Base-by-base conservation (phyloP, 208 protist genomes). In the Leishmania aethiopica region DNA sequence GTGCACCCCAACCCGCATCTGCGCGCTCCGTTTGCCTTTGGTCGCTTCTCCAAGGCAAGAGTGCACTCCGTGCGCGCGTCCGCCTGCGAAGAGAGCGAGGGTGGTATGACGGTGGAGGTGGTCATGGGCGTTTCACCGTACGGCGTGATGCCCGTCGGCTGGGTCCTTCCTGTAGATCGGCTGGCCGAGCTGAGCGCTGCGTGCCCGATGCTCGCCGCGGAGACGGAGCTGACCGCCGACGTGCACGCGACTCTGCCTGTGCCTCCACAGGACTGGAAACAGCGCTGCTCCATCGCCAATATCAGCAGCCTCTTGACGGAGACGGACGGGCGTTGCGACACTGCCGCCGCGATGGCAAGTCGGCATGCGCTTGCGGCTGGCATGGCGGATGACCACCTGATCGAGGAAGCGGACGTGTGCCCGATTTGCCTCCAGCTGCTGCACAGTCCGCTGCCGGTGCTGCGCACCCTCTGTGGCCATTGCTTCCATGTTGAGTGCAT, bases 401-500 rank as follows among this genome's bases (percentile, higher is more conserved):
- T 78, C 35, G 78, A 73, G 59, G 77, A 78, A 47, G 83, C 76
- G 22, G 84, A 91, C 51, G 19, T 77, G 11, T 94, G 90, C 70
- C 64, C 82, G 2, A 86, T 91, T 40, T 94, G 90, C 28, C 73
- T 92, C 6, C 77, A 88, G 73, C 67, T 47, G 42, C 64, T 94
- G 60, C 47, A 40, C 35, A 81, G 86, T 74, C 73, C 72, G 7
- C 59, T 74, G 69, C 82, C 86, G 7, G 76, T 90, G 22, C 59
- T 90, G 67, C 75, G 84, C 37, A 91, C 88, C 5, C 60, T 25
- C 25, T 94, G 90, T 42, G 80, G 78, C 5, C 90, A 92, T 78
- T 88, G 86, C 47, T 92, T 92, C n/a, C 90, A 94, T 75, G 86
- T 89, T 8, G 77, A 85, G 25, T 94, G 90, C 81, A 85, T 91